phyloP scores from a whole-genome alignment of 441 rosid genomes.

The Jatropha multifida region DNA sequence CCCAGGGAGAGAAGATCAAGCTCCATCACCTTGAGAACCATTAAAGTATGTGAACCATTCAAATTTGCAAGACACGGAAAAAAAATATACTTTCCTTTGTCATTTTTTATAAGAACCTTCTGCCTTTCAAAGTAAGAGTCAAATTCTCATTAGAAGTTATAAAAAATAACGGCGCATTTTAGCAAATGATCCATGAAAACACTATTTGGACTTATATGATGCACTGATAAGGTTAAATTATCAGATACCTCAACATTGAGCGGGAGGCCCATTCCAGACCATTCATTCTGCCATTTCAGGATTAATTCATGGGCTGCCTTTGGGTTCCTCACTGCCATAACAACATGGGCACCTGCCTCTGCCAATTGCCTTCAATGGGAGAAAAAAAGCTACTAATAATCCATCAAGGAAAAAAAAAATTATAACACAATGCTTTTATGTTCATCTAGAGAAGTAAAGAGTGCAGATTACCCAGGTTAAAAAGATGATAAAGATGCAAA shows the following conservation, averaged over 20 bases:
- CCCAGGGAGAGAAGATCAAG: slow-evolving; percentile 93
- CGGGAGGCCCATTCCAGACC: slow-evolving; percentile 72
- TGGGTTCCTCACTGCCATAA: slow-evolving; percentile 93
- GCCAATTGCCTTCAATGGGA: slow-evolving; percentile 66
- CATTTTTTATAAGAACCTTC: background rate
- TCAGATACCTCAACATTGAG: slow-evolving; percentile 70
- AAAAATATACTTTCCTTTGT: background rate
- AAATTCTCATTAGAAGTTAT: background rate
- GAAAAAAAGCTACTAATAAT: background rate
- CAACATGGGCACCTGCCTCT: slow-evolving; percentile 95
- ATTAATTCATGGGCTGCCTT: slow-evolving; percentile 74
- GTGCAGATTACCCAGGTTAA: background rate
- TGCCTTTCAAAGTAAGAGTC: background rate
- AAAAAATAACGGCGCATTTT: background rate
- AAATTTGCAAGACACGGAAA: background rate
- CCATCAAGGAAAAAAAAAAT: background rate
- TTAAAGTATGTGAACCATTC: slow-evolving; percentile 13
- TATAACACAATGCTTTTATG: background rate
- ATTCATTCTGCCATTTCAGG: slow-evolving; percentile 75
- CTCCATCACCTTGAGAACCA: slow-evolving; percentile 73
- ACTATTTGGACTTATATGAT: background rate
- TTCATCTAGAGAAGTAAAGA: background rate
- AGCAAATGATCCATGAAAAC: background rate
- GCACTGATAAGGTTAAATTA: background rate
- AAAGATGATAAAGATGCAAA: background rate